phyloP scores from a whole-genome alignment of 2,329 filamentous ascomycete species.

The Elsinoe necatrix region DNA sequence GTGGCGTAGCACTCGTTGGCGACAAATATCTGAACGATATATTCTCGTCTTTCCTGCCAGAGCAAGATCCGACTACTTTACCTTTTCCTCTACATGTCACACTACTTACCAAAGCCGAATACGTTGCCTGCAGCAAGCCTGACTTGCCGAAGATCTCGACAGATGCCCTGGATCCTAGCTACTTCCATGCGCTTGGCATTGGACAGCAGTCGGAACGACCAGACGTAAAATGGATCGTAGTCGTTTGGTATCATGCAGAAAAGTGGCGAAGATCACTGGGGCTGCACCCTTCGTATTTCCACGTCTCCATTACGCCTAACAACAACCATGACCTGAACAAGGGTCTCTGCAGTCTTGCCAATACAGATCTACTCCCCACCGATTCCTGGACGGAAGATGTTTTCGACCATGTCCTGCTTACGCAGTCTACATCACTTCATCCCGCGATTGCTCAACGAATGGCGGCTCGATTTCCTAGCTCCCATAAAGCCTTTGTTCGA shows the following conservation, averaged over 20 bases:
- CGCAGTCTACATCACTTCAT: neutral
- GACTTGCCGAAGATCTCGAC: neutral
- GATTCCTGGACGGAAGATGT: neutral
- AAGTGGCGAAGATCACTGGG: neutral
- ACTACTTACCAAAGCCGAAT: slow-evolving; percentile 8
- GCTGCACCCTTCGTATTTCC: slow-evolving; percentile 9
- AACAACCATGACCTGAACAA: slow-evolving; percentile 16
- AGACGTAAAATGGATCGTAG: slow-evolving; percentile 5
- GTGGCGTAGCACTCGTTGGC: neutral
- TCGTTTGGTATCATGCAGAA: slow-evolving; percentile 17
- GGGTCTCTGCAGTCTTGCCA: slow-evolving; percentile 3
- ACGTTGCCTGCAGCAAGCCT: neutral
- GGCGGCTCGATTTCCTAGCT: neutral
- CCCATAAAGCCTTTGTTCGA: slow-evolving; percentile 4
- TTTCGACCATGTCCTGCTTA: slow-evolving; percentile 2
- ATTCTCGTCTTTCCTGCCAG: neutral
- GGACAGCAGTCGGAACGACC: neutral
- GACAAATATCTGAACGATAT: neutral
- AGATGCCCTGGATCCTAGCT: neutral
- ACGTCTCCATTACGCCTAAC: slow-evolving; percentile 11
- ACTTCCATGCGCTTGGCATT: slow-evolving; percentile 1
- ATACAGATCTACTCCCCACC: neutral
- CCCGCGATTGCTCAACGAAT: neutral
- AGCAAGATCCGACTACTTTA: neutral
- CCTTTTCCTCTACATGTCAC: neutral